Conservation (phyloP, 2,329 filamentous ascomycete species). For the Trichoderma sp. region DNA sequence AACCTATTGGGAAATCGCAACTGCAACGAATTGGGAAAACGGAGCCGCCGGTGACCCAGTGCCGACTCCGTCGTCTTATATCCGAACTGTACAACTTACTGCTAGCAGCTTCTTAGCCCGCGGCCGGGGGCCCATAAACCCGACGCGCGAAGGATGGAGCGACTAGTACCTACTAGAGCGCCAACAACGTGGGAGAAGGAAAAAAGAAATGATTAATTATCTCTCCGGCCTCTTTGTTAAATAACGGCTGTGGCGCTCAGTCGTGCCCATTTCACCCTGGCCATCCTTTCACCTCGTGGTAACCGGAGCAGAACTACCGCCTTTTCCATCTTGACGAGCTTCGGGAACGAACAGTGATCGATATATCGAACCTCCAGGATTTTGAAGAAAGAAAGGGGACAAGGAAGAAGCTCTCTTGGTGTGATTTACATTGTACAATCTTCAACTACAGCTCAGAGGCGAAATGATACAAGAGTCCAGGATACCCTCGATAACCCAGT, state of each 20-base stretch:
- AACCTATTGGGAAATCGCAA: not conserved
- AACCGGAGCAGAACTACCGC: not conserved
- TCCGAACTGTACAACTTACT: not conserved
- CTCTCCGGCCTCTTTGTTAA: not conserved
- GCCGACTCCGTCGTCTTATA: constrained; percentile 2
- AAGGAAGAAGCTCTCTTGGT: not conserved
- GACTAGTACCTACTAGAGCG: not conserved
- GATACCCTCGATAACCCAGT: not conserved
- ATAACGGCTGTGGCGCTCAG: constrained; percentile 10
- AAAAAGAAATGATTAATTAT: not conserved
- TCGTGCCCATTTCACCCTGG: not conserved
- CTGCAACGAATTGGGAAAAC: not conserved
- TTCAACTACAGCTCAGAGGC: not conserved
- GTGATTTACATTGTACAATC: not conserved
- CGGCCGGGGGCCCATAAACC: constrained; percentile 9
- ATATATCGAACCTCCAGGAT: not conserved
- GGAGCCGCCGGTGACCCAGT: not conserved
- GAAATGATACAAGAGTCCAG: not conserved
- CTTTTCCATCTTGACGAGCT: not conserved
- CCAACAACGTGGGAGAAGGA: not conserved
- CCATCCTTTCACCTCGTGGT: not conserved
- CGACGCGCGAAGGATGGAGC: constrained; percentile 16
- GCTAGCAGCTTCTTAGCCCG: not conserved
- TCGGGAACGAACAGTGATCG: not conserved
- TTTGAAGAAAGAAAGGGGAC: not conserved